Base-by-base conservation (phyloP, 805 yeast genomes). In the Vanderwaltozyma verrucispora region DNA sequence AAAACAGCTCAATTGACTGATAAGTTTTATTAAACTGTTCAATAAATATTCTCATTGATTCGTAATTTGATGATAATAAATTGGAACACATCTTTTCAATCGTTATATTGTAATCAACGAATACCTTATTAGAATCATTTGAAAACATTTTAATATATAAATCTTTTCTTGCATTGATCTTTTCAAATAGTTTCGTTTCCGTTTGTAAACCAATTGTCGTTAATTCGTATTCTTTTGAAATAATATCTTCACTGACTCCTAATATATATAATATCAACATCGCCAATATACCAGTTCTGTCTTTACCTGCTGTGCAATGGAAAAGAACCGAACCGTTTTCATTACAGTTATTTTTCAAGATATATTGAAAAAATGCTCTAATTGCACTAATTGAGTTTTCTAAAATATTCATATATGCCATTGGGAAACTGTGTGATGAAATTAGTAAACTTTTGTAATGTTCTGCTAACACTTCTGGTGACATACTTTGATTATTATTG, bases 281-380 rank as follows among this genome's bases (percentile, higher is more conserved):
- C 2, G 78, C 71, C 45, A 81, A 53, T 12, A 83, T 67, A 0
- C 94, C 95, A 0, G 95, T 84, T 31, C 94, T 69, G 54, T 85
- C 95, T 55, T 84, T 85, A 2, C 95, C 95, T 1, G 89, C 89
- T 4, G 88, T 74, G 59, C 94, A 85, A 53, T 83, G 89, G 56
- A 77, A 74, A 9, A 80, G 58, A 40, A 85, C 60, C 2, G 73
- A 70, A n/a, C 61, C 56, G 4, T 33, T 10, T 3, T 75, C 69
- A 20, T 44, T 34, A 21, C 44, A 41, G n/a, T 38, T 28, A 6
- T 45, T 54, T 40, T 80, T 84, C 32, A 77, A 63, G 33, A 85
- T 62, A 49, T 65, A 73, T 33, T 61, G 56, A 48, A 83, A 72
- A 24, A 84, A 68, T 8, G 54, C 52, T 32, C 61, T 65, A 51